A percentile compares a stretch with the other conserved stretches of the same genome.
Conservation (phyloP, 2,329 filamentous ascomycete genomes). For the Colletotrichum limetticola region DNA sequence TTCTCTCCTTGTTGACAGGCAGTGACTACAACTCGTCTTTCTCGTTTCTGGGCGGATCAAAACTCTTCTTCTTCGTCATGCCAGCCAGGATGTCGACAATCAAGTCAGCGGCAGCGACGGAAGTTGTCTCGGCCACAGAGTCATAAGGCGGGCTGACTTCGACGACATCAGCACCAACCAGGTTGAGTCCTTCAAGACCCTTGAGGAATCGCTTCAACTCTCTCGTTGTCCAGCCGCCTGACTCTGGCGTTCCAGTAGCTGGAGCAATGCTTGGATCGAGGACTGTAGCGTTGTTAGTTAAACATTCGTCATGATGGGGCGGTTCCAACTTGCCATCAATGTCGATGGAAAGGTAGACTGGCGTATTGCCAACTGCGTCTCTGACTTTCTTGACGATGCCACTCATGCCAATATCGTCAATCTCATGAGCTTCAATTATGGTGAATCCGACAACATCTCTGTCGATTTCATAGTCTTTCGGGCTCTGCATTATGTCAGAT, state of each 20-base stretch:
- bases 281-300: background rate
- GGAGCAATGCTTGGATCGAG: background rate
- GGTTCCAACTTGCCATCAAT: background rate
- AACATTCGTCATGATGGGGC: background rate
- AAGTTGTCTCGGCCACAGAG: slow-evolving; percentile 81
- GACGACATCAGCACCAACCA: slow-evolving; percentile 54
- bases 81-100: slow-evolving; percentile 1
- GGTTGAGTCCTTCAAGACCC: background rate
- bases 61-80: background rate
- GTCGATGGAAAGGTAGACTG: background rate
- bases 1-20: background rate
- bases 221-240: background rate
- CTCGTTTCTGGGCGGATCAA: background rate
- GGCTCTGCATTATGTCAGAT: background rate
- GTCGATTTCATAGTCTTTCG: background rate
- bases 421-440: slow-evolving; percentile 80
- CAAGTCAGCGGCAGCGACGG: slow-evolving; percentile 43
- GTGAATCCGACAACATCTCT: slow-evolving; percentile 2
- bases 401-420: slow-evolving; percentile 81
- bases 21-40: background rate
- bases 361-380: slow-evolving; percentile 40
- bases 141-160: slow-evolving; percentile 90
- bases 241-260: background rate
- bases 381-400: slow-evolving; percentile 80
- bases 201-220: background rate